These are phyloP conservation scores for Moricandia arvensis DNA, from an alignment of 345 rosid genomes.

Conservation along the genomic window DNA sequence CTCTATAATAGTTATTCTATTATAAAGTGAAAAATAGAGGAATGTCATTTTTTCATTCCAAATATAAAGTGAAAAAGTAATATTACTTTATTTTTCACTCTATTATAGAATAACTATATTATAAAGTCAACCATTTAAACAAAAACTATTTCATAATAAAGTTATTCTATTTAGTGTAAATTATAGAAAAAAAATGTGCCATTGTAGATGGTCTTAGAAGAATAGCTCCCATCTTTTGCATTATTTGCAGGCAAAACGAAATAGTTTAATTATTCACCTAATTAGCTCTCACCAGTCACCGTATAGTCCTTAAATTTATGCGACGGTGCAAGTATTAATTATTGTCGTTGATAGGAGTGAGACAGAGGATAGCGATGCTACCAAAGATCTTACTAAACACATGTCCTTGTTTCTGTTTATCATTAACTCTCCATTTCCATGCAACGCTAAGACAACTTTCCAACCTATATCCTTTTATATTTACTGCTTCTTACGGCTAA, in stretches of 20 bases:
- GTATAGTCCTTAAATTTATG: neutral
- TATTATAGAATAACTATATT: too few relatives aligned
- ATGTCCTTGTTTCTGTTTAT: constrained; percentile 22
- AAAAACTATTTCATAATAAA: too few relatives aligned
- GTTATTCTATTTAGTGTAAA: too few relatives aligned
- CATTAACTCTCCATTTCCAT: constrained; percentile 20
- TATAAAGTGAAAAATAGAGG: too few relatives aligned
- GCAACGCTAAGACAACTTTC: constrained; percentile 7
- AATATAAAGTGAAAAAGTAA: too few relatives aligned
- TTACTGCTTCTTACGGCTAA: neutral
- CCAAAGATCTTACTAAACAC: constrained; percentile 33
- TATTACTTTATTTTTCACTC: too few relatives aligned
- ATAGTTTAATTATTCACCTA: neutral
- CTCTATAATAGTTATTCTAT: too few relatives aligned
- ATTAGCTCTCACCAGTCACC: neutral
- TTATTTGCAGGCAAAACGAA: neutral
- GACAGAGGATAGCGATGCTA: constrained; percentile 27
- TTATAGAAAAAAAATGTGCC: too few relatives aligned
- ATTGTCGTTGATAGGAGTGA: constrained; percentile 18
- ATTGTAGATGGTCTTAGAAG: neutral
- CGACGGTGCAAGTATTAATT: constrained; percentile 20
- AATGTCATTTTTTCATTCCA: too few relatives aligned
- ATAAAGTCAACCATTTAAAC: too few relatives aligned
- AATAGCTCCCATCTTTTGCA: neutral
- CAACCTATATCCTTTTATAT: neutral